Evolutionary conservation across 441 rosid genomes (phyloP).

Genomic region (Geranium incanum): DNA sequence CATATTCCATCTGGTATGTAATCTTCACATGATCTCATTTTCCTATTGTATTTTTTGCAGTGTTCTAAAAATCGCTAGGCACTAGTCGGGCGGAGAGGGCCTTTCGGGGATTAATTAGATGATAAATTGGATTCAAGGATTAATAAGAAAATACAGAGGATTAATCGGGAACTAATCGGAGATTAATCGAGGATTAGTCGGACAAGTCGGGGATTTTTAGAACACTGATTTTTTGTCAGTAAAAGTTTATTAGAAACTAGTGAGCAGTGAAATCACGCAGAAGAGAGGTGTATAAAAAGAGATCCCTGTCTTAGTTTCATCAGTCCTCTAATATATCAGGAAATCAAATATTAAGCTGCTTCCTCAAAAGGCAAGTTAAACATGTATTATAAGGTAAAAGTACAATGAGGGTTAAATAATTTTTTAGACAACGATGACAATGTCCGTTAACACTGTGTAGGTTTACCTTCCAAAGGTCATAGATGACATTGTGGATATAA

Average conservation of each 20-base stretch:
- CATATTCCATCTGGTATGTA: conserved; percentile 69
- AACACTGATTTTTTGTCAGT: too few species aligned
- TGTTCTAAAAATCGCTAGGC: too few species aligned
- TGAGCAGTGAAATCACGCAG: neutral
- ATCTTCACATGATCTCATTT: conserved; percentile 9
- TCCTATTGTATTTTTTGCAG: neutral
- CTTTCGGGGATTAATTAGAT: too few species aligned
- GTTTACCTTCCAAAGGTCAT: neutral
- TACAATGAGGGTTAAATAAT: neutral
- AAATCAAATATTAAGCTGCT: neutral
- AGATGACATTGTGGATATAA: neutral
- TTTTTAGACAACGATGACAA: neutral
- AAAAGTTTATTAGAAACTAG: neutral
- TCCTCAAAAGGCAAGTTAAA: neutral
- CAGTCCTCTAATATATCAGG: neutral
- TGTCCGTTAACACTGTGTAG: neutral
- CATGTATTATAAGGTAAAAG: conserved; percentile 3
- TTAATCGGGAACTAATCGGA: too few species aligned
- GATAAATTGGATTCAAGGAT: too few species aligned
- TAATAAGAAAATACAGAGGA: too few species aligned
- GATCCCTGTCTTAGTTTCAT: too few species aligned
- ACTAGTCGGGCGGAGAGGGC: too few species aligned
- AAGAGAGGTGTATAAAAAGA: neutral
- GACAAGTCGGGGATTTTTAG: too few species aligned
- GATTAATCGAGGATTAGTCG: too few species aligned